These are phyloP conservation scores for Neospermospora avenae DNA, from an alignment of 2,329 filamentous ascomycete species.

Conservation along the genomic window DNA sequence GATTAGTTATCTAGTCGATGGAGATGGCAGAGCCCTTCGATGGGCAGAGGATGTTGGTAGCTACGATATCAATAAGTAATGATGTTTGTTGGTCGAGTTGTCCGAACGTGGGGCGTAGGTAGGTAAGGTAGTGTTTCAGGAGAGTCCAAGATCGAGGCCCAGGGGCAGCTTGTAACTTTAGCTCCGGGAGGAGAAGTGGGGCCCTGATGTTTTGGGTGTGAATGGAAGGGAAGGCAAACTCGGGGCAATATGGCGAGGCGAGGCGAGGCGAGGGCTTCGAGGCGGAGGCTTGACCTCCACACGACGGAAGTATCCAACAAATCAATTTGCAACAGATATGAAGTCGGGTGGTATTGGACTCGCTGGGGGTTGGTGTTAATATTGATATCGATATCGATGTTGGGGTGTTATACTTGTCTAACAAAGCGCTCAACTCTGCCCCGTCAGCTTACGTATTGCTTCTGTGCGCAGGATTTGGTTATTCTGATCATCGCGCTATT, in stretches of 20 bases:
- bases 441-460: slow-evolving; percentile 8
- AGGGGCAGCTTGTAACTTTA: background rate
- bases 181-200: background rate
- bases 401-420: background rate
- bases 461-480: slow-evolving; percentile 1
- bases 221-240: background rate
- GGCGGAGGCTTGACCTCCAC: background rate
- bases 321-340: background rate
- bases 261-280: background rate
- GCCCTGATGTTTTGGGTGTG: background rate
- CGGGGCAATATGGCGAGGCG: no score
- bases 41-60: background rate
- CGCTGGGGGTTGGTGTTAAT: background rate
- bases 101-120: background rate
- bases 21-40: background rate
- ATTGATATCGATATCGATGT: background rate
- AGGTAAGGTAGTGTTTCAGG: background rate
- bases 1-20: background rate
- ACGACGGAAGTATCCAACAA: slow-evolving; percentile 2
- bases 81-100: background rate
- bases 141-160: background rate
- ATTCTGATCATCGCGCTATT: slow-evolving; percentile 1
- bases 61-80: background rate
- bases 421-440: background rate
- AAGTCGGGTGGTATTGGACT: background rate